Base-by-base conservation (phyloP, 768 basidiomycete genomes). In the Boletus eberwhitei region DNA sequence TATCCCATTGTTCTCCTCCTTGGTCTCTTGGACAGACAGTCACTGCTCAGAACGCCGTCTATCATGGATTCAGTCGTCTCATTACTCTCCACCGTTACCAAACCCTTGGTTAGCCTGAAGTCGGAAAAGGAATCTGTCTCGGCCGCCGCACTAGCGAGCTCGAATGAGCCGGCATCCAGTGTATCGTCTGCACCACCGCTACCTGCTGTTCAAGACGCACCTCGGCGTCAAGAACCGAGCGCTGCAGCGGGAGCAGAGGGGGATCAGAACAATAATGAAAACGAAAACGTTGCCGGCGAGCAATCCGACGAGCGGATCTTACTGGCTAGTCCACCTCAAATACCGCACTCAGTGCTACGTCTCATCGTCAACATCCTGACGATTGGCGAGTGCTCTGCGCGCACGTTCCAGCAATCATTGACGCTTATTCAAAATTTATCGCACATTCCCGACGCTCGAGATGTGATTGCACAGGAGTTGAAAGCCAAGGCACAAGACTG, bases 301-400 rank as follows among this genome's bases (percentile, higher is more conserved):
- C 66, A 63, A 29, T 43, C 62, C 5, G 73, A 75, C 48, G 75
- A 76, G 53, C 77, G 76, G 52, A 67, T 75, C n/a, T 68, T 90
- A 14, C 74, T 92, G 14, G 77, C 86, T 12, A 82, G 79, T 49
- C 85, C 90, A 17, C 97, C 97, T 13, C 85, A 87, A 59, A 87
- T 98, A 54, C 93, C 95, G 8, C 83, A 89, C 48, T 69, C 83
- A 4, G 86, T 90, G n/a, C 79, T 98, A 24, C 86, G 90, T 36
- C 82, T 94, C 36, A 93, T 98, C 56, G 93, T 97, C 68, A 98
- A 98, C 71, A 93, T 98, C 62, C 77, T 99, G 58, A 98, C 97
- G n/a, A 80, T 88, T 19, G 97, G 97, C 41, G 97, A 99, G 75
- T 98, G 96, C 66, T 93, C 94, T 22, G 90, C 88, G 40, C 81